A percentile compares a stretch with the other conserved stretches of the same genome.
Evolutionary conservation across 306 rosid species (phyloP).

Genomic region (Alnus glutinosa): DNA sequence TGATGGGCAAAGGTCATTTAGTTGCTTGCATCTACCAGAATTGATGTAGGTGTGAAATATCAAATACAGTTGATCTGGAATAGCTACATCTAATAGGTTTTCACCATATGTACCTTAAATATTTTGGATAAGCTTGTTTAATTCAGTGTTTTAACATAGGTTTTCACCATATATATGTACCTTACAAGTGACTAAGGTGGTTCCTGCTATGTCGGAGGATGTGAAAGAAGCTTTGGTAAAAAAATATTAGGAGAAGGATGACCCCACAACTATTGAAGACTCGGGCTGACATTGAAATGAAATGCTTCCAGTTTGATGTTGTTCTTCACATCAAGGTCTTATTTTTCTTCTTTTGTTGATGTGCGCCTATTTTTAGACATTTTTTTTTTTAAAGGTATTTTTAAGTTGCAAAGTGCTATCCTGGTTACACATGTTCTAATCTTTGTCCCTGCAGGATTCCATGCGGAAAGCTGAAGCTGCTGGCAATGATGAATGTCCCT

Average conservation of each 20-base stretch:
- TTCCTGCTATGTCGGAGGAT: constrained; percentile 84
- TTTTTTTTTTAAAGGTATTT: neutral
- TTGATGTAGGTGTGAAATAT: constrained; percentile 23
- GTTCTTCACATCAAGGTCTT: constrained; percentile 92
- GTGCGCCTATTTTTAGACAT: constrained; percentile 6
- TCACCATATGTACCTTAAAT: no score
- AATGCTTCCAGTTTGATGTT: constrained; percentile 95
- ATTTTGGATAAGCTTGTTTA: no score
- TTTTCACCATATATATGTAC: no score
- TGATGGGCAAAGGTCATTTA: constrained; percentile 38
- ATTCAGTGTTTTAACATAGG: no score
- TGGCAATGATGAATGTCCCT: constrained; percentile 92
- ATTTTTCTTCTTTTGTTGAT: constrained; percentile 8
- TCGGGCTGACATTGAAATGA: constrained; percentile 95
- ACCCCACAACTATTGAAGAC: constrained; percentile 97
- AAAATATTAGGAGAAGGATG: constrained; percentile 89
- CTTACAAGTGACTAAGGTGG: constrained; percentile 72
- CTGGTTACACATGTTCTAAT: neutral
- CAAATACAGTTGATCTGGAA: constrained; percentile 21
- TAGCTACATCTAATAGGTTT: no score
- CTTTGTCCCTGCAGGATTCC: constrained; percentile 67
- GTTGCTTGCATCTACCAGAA: constrained; percentile 13
- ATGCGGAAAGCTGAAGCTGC: constrained; percentile 96
- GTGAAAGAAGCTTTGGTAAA: constrained; percentile 79
- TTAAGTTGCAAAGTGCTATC: neutral